A percentile compares a stretch with the other conserved stretches of the same genome.
phyloP scores from a whole-genome alignment of 257 asterid species.

The Scutellaria barbata region DNA sequence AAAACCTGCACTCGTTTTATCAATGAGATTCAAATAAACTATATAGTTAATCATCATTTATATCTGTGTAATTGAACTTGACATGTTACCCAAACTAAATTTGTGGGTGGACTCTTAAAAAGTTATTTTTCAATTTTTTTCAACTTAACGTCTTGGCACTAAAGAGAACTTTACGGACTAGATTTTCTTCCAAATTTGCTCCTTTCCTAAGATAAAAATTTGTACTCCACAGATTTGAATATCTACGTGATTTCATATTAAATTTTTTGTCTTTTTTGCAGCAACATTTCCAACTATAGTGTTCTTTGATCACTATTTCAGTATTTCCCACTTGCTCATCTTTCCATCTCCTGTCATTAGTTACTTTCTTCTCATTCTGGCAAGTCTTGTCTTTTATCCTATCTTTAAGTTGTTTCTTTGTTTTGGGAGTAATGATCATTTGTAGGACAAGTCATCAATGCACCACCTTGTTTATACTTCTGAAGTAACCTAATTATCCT shows the following conservation, averaged over 20 bases:
- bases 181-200: not conserved
- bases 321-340: slow-evolving; percentile 5
- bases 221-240: not conserved
- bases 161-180: not conserved
- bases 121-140: not conserved
- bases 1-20: not conserved
- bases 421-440: not conserved
- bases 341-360: not conserved
- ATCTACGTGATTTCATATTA: not conserved
- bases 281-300: not conserved
- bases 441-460: slow-evolving; percentile 8
- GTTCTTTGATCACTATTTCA: not conserved
- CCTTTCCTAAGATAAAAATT: not conserved
- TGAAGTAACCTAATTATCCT: no score
- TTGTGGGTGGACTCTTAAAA: not conserved
- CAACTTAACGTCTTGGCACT: not conserved
- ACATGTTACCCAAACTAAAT: not conserved
- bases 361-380: not conserved
- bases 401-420: no score
- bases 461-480: not conserved
- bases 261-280: not conserved
- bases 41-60: not conserved
- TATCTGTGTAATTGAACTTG: not conserved
- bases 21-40: not conserved
- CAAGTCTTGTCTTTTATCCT: not conserved